Base-by-base conservation (phyloP, 108 stramenopile genomes). In the Nannochloropsis oceanica region DNA sequence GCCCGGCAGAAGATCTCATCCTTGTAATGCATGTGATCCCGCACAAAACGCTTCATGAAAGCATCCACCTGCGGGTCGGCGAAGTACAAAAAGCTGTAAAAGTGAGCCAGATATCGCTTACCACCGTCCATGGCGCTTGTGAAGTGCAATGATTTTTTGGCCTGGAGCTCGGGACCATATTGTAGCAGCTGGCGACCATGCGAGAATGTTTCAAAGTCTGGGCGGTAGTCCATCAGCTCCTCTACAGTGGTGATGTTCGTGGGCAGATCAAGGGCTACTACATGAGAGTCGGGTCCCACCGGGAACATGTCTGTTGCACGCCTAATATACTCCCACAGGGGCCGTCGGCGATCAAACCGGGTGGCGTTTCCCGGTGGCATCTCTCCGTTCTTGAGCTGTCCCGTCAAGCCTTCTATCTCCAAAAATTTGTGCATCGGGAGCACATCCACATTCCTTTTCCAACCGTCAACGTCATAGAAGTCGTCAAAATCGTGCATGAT, bases 371-470 rank as follows among this genome's bases (percentile, higher is more conserved):
- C 84, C 11, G 93, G 93, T 44, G 94, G 94, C 85, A 88, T 93
- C 25, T 87, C 82, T 26, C 86, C 81, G 79, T 91, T 86, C 11
- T 89, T 82, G 43, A 96, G 87, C 14, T 81, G 81, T 2, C 90
- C 90, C 12, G 90, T 86, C 22, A 91, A 83, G 25, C 86, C 93
- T 81, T 93, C 90, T 43, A 91, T 91, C 79, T 84, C 84, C 88
- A 96, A 88, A 88, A 95, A 96, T 81, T 95, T 93, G 73, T 95
- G 90, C 90, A 92, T 94, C 13, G 93, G 88, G 24, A 94, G 92
- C 13, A 95, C 92, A 14, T 93, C 85, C 26, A 95, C 86, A 13
- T 90, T 93, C 12, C 81, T 86, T 73, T 92, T 85, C 18, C 84
- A 44, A 12, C 44, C 27, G 18, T 8, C 92, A 88, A 95, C 87